These are phyloP conservation scores for Phytophthora melonis DNA, from an alignment of 352 stramenopile genomes.

Conservation along the genomic window DNA sequence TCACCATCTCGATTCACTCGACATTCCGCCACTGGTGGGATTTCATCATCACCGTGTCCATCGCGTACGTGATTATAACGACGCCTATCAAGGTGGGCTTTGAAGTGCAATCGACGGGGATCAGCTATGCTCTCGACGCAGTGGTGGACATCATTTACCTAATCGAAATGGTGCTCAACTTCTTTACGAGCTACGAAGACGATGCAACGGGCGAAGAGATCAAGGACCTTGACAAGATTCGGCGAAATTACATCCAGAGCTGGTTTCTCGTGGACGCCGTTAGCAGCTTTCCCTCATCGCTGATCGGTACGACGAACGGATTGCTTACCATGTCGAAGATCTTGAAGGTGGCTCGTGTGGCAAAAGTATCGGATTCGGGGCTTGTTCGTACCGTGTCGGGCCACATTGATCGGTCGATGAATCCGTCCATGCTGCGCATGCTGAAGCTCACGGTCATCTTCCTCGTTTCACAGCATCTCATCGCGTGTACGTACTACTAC, in stretches of 20 bases:
- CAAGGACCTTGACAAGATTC: slow-evolving; percentile 63
- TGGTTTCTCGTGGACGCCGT: slow-evolving; percentile 66
- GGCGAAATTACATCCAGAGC: slow-evolving; percentile 61
- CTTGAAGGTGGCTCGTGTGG: slow-evolving; percentile 63
- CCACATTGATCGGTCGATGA: slow-evolving; percentile 72
- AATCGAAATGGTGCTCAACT: slow-evolving; percentile 65
- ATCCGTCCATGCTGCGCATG: slow-evolving; percentile 76
- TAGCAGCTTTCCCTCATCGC: slow-evolving; percentile 60
- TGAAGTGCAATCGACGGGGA: slow-evolving; percentile 36
- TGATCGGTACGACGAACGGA: slow-evolving; percentile 42
- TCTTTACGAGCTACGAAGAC: slow-evolving; percentile 75
- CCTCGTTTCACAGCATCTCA: slow-evolving; percentile 77
- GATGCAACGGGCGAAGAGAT: slow-evolving; percentile 69
- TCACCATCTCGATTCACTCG: slow-evolving; percentile 73
- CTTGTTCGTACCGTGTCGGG: slow-evolving; percentile 58
- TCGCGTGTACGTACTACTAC: slow-evolving; percentile 77
- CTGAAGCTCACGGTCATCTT: slow-evolving; percentile 76
- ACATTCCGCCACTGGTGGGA: slow-evolving; percentile 72
- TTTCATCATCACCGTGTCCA: slow-evolving; percentile 59
- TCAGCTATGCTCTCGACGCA: slow-evolving; percentile 53
- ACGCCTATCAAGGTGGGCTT: slow-evolving; percentile 70
- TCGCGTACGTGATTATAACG: slow-evolving; percentile 63
- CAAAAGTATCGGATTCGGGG: slow-evolving; percentile 61
- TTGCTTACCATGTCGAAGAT: slow-evolving; percentile 61
- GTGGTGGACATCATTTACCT: slow-evolving; percentile 68